Conservation (phyloP, 441 rosid species). For the Theobroma grandiflorum region DNA sequence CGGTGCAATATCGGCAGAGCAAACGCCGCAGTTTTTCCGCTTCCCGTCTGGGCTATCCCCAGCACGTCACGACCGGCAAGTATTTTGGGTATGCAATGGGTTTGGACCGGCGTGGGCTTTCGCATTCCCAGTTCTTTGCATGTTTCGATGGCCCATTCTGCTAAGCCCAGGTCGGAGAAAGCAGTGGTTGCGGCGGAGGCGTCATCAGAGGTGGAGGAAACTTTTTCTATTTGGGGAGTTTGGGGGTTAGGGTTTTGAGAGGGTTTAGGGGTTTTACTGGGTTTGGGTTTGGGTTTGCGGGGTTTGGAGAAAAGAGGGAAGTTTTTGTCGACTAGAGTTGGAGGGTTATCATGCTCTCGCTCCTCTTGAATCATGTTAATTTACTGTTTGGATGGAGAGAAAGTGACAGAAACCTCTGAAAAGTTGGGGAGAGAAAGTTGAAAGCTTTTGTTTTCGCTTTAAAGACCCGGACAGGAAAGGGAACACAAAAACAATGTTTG, state of each 20-base stretch:
- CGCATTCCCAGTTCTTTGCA: constrained; percentile 90
- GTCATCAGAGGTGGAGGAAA: constrained; percentile 34
- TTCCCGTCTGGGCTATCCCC: constrained; percentile 92
- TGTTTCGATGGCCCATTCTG: constrained; percentile 81
- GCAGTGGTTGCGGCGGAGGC: constrained; percentile 26
- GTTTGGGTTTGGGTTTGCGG: constrained; percentile 34
- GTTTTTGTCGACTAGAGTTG: constrained; percentile 37
- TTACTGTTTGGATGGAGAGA: background rate
- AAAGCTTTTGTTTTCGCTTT: too few relatives aligned
- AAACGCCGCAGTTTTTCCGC: constrained; percentile 96
- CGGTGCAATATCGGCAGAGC: constrained; percentile 86
- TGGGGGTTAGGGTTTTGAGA: constrained; percentile 32
- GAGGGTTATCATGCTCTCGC: background rate
- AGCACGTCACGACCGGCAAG: constrained; percentile 77
- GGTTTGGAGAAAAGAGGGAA: constrained; percentile 79
- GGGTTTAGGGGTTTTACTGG: constrained; percentile 21
- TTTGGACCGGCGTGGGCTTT: constrained; percentile 82
- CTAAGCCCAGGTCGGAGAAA: constrained; percentile 72
- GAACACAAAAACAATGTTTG: background rate
- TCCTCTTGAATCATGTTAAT: constrained; percentile 44
- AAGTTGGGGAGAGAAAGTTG: background rate
- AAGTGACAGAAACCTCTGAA: background rate
- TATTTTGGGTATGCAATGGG: constrained; percentile 84
- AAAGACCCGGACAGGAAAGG: background rate
- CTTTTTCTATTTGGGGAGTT: constrained; percentile 50